Base-by-base conservation (phyloP, 495 filamentous ascomycete species). In the Jackrogersella minutella region DNA sequence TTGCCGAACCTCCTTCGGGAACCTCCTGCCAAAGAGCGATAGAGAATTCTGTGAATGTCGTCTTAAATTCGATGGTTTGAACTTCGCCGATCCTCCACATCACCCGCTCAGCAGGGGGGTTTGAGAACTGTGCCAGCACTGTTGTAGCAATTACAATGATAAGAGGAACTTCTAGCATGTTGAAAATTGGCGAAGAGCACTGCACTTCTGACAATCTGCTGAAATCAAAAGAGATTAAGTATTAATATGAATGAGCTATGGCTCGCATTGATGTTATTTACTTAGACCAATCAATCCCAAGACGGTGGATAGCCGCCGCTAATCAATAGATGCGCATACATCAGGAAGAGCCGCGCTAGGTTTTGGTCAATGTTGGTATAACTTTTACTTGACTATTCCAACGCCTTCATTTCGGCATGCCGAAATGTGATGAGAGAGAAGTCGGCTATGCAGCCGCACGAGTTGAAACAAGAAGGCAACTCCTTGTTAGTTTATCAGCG, bases 11-110 rank as follows among this genome's bases (percentile, higher is more conserved):
- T 21, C 63, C 51, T 0, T 41, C 14, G 0, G 19, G 11, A 9
- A 5, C 22, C 24, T 73, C 34, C 28, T 73, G 66, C 63, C 66
- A 70, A 11, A 73, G 43, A 16, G 63, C 63, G 28, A 73, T 58
- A 19, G 63, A 61, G 34, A 67, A 70, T 9, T 28, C 60, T 21
- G 50, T 26, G 28, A 64, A 46, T 1, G 17, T 26, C 13, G 63
- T 67, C 2, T 41, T 37, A 41, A 67, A 73, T 0, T 36, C 54
- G 50, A 73, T 68, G 28, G 31, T 62, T 17, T 64, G 55, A 0
- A 39, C n/a, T 0, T 67, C 59, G 5, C 62, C 70, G 8, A 73
- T 3, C 2, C 28, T 47, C 66, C 62, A 72, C 1, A 31, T 52
- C 11, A 8, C 58, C 34, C 7, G 33, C 22, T 13, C 10, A 9